Conservation (phyloP, 352 stramenopile species). For the Phytophthora pinifolia region DNA sequence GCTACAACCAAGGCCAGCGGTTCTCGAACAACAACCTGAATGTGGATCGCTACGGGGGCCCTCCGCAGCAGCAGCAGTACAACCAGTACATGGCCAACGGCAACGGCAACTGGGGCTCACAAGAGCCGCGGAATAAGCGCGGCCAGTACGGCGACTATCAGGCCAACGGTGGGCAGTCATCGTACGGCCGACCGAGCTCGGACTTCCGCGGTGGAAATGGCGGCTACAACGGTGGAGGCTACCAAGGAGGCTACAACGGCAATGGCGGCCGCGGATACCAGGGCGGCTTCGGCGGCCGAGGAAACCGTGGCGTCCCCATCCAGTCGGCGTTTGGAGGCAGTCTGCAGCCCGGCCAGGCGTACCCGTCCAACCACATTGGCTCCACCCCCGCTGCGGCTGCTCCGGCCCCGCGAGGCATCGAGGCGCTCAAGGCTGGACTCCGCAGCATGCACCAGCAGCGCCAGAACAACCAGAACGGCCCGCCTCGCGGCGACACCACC, state of each 20-base stretch:
- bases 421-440: conserved; percentile 78
- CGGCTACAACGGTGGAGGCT: conserved; percentile 26
- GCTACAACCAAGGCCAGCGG: conserved; percentile 37
- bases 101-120: conserved; percentile 75
- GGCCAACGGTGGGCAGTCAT: conserved; percentile 25
- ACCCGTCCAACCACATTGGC: conserved; percentile 41
- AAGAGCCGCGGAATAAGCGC: conserved; percentile 78
- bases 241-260: conserved; percentile 14
- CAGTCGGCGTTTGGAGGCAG: conserved; percentile 65
- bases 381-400: conserved; percentile 22
- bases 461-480: conserved; percentile 28
- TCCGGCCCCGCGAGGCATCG: conserved; percentile 49
- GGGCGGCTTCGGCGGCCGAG: conserved; percentile 30
- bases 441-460: conserved; percentile 87
- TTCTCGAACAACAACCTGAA: conserved; percentile 68
- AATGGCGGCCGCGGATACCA: conserved; percentile 31
- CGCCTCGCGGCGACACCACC: conserved; percentile 20
- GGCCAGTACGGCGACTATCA: conserved; percentile 51
- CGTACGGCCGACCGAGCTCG: conserved; percentile 34
- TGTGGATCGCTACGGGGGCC: conserved; percentile 48
- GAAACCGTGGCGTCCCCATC: conserved; percentile 47
- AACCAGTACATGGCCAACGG: conserved; percentile 80
- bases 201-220: conserved; percentile 36
- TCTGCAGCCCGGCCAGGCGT: conserved; percentile 51
- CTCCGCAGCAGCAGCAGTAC: conserved; percentile 49